Conservation (phyloP, 2,329 filamentous ascomycete genomes). For the Fusarium bulbicola region DNA sequence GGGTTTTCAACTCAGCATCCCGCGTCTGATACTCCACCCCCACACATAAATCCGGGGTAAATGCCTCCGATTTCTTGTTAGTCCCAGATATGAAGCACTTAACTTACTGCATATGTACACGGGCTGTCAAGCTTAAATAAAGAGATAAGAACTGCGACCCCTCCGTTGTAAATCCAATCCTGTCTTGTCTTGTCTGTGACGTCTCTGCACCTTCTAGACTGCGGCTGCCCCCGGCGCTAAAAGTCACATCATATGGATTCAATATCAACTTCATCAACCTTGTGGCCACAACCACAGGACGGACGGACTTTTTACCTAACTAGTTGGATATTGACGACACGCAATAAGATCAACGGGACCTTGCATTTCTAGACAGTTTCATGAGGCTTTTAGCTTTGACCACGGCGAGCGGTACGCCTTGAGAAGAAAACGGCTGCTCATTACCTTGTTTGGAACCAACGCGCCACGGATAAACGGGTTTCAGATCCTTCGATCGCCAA, state of each 20-base stretch:
- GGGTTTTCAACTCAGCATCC: slow-evolving; percentile 29
- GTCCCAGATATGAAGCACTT: slow-evolving; percentile 27
- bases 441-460: not conserved
- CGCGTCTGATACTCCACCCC: slow-evolving; percentile 40
- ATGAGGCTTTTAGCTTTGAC: not conserved
- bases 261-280: slow-evolving; percentile 1
- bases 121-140: slow-evolving; percentile 8
- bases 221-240: not conserved
- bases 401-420: not conserved
- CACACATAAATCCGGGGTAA: slow-evolving; percentile 38
- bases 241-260: slow-evolving; percentile 21
- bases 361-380: not conserved
- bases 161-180: not conserved
- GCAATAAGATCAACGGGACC: not conserved
- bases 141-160: slow-evolving; percentile 14
- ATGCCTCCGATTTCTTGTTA: slow-evolving; percentile 26
- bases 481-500: slow-evolving; percentile 12
- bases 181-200: not conserved
- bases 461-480: slow-evolving; percentile 17
- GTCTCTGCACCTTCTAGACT: slow-evolving; percentile 3
- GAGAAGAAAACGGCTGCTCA: slow-evolving; percentile 1
- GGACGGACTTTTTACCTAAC: not conserved
- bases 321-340: not conserved
- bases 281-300: slow-evolving; percentile 5
- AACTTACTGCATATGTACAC: not conserved